Base-by-base conservation (phyloP, 768 basidiomycete species). In the Coprinopsis marcescibilis region DNA sequence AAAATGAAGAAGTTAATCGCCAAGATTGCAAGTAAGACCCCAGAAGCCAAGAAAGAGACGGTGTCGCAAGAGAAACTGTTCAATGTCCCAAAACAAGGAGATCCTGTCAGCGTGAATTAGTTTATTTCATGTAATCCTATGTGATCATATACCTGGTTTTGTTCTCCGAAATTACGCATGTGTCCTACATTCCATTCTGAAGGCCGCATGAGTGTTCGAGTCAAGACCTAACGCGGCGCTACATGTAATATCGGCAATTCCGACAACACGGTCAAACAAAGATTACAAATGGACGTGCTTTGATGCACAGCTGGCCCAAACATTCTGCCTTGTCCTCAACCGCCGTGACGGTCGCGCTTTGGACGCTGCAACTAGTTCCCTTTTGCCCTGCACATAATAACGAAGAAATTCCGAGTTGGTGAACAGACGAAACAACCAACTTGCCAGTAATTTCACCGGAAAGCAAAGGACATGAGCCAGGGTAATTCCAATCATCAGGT, bases 391-490 rank as follows among this genome's bases (percentile, higher is more conserved):
- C 35, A 11, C 19, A 8, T 36, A 36, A 10, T 17, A 11, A 7
- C 35, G 6, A 10, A 36, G 19, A 17, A 17, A 19, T 17, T 7
- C 12, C 10, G 15, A 7, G 7, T 36, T 17, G 35, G 7, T 36
- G 17, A 17, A 11, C 7, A 8, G 7, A 43, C 26, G 26, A n/a
- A 32, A 24, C 29, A 48, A 27, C 20, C 11, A 37, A 19, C 51
- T 40, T 44, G 39, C 25, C 29, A 4, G 42, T 43, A 41, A 38
- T 49, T 43, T 35, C 6, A 43, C 14, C 12, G 6, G n/a, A 13
- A 43, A 27, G 10, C 46, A 57, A 51, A 59, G 59, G 61, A 55
- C 49, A 74, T 76, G 75, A 77, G 70, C 61, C 75, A 75, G 76
- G 76, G 76, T 78, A 75, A 50, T 60, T 61, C n/a, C n/a, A n/a